Base-by-base conservation (phyloP, 805 yeast species). In the Huiozyma naganishii region DNA sequence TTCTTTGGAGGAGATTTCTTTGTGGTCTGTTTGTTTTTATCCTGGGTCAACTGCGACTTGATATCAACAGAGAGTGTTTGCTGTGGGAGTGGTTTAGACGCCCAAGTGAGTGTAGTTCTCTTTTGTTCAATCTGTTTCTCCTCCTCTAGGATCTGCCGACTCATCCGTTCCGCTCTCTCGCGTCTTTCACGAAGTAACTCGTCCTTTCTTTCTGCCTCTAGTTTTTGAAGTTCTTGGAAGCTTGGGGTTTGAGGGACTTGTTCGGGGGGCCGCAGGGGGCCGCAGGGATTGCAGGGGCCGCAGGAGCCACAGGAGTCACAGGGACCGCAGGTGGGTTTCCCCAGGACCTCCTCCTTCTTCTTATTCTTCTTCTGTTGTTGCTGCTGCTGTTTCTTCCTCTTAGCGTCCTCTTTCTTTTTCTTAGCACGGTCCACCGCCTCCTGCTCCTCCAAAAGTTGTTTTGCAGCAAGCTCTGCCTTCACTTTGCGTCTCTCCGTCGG, bases 31-130 rank as follows among this genome's bases (percentile, higher is more conserved):
- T 13, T 42, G 10, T 32, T 43, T 32, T 2, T 29, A 8, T 10
- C 32, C 39, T 38, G 39, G 5, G 30, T 32, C 7, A 44, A 32
- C 37, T 48, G 53, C 6, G 55, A 45, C 37, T 52, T 52, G 12
- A 57, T 45, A 43, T 55, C 52, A 4, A 49, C 46, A 4, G 50
- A 48, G 2, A 42, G 33, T 9, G 52, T 45, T 12, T 48, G 38
- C 4, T 17, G 23, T 7, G 50, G 17, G 12, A 44, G 30, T 7
- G 54, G 47, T 38, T 51, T 56, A 28, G 47, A 48, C 4, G 62
- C 64, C 66, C 66, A 61, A 11, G 53, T 57, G 9, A 61, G 46
- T 7, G 53, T 49, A 6, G 62, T 45, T 32, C 52, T 56, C 10
- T 48, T 27, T 30, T 48, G 52, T 27, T 48, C 43, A 27, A 48